phyloP scores from a whole-genome alignment of 2,329 filamentous ascomycete species.

The Geosmithia putterillii region DNA sequence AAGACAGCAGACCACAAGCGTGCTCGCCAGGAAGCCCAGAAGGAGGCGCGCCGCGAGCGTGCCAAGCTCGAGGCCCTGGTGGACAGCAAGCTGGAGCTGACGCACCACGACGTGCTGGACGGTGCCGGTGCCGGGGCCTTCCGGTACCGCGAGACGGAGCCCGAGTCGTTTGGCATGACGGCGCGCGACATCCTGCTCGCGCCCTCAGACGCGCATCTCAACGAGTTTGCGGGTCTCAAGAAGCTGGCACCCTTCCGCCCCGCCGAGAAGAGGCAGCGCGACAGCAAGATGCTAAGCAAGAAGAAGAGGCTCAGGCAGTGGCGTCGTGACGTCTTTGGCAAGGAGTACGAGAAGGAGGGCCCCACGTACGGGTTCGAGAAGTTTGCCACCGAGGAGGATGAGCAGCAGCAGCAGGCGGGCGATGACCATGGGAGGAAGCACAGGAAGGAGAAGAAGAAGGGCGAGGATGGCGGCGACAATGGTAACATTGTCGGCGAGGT shows the following conservation, averaged over 20 bases:
- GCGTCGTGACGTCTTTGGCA: conserved; percentile 54
- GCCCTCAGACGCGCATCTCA: conserved; percentile 73
- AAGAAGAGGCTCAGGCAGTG: conserved; percentile 84
- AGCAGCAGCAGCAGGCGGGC: conserved; percentile 5
- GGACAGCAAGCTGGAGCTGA: conserved; percentile 67
- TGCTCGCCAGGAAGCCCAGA: conserved; percentile 47
- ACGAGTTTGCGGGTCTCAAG: conserved; percentile 86
- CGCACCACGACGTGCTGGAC: conserved; percentile 46
- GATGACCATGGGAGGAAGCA: neutral
- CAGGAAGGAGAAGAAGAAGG: conserved; percentile 8
- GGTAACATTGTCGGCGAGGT: conserved; percentile 15
- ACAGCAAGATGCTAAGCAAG: conserved; percentile 82
- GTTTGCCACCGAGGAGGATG: conserved; percentile 6
- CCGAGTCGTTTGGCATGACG: conserved; percentile 79
- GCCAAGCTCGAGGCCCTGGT: conserved; percentile 77
- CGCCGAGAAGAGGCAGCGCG: conserved; percentile 74
- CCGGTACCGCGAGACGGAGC: conserved; percentile 90
- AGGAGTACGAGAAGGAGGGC: conserved; percentile 41
- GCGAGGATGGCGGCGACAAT: conserved; percentile 11
- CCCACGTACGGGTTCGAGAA: conserved; percentile 45
- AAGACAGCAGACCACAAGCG: conserved; percentile 48
- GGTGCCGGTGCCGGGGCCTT: conserved; percentile 38
- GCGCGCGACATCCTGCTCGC: conserved; percentile 81
- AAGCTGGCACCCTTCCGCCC: conserved; percentile 88
- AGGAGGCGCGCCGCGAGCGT: conserved; percentile 67